A percentile compares a stretch with the other conserved stretches of the same genome.
These are phyloP conservation scores for Xylariaceae sp. DNA, from an alignment of 2,329 filamentous ascomycete species.

Conservation along the genomic window DNA sequence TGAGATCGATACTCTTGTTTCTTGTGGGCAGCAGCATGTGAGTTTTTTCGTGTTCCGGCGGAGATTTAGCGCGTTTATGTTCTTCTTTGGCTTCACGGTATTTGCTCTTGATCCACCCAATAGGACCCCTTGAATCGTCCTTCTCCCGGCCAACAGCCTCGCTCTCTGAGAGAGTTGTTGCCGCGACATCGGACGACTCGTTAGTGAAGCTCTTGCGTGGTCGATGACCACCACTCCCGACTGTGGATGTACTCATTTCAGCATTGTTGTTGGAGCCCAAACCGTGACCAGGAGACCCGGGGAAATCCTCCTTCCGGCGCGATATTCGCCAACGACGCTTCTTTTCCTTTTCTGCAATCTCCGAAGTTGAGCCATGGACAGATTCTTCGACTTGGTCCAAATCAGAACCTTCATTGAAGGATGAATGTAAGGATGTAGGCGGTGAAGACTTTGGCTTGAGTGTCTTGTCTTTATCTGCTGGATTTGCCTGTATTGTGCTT, in stretches of 20 bases:
- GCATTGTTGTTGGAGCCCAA: slow-evolving; percentile 61
- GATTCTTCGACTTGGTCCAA: slow-evolving; percentile 66
- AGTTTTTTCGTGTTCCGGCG: slow-evolving; percentile 36
- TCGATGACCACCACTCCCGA: slow-evolving; percentile 60
- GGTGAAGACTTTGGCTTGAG: slow-evolving; percentile 69
- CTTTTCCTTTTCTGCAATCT: slow-evolving; percentile 60
- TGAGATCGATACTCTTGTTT: slow-evolving; percentile 47
- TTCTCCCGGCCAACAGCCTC: slow-evolving; percentile 34
- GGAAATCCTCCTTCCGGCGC: slow-evolving; percentile 56
- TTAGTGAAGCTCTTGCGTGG: slow-evolving; percentile 46
- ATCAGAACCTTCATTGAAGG: slow-evolving; percentile 78
- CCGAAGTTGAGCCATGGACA: slow-evolving; percentile 19
- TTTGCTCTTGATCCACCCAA: slow-evolving; percentile 57
- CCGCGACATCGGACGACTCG: slow-evolving; percentile 44
- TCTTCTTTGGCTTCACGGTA: slow-evolving; percentile 56
- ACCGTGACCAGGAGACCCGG: slow-evolving; percentile 39
- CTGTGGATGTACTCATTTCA: slow-evolving; percentile 62
- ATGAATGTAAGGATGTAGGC: slow-evolving; percentile 71
- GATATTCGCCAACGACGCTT: slow-evolving; percentile 71
- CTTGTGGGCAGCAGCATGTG: slow-evolving; percentile 31
- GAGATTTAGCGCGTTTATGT: slow-evolving; percentile 52
- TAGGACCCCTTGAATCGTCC: slow-evolving; percentile 47
- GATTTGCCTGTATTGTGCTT: slow-evolving; percentile 37
- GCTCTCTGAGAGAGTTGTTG: slow-evolving; percentile 33
- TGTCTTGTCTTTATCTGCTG: slow-evolving; percentile 38